Evolutionary conservation across 495 filamentous ascomycete genomes (phyloP).

Genomic region (Penicillium flavigenum): DNA sequence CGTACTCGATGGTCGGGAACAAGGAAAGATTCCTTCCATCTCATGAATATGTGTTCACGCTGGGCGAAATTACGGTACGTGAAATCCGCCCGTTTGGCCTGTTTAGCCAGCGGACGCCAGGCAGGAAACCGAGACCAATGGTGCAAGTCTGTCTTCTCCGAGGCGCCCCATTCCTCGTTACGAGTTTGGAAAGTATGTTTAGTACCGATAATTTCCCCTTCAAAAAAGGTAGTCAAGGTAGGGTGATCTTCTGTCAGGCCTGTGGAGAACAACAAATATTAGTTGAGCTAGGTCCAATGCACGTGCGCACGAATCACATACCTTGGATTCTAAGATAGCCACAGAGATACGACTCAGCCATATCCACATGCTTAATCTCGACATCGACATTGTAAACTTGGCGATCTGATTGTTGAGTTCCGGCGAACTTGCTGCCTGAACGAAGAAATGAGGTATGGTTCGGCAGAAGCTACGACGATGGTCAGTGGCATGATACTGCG

Average conservation of each 20-base stretch:
- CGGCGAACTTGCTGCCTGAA: conserved; percentile 82
- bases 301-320: conserved; percentile 38
- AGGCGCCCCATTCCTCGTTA: conserved; percentile 87
- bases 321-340: conserved; percentile 97
- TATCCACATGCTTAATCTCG: conserved; percentile 94
- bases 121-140: conserved; percentile 92
- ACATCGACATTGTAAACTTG: conserved; percentile 95
- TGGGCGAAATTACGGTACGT: conserved; percentile 66
- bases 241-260: conserved; percentile 94
- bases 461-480: conserved; percentile 39
- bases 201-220: conserved; percentile 95
- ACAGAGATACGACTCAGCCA: conserved; percentile 91
- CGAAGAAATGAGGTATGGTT: conserved; percentile 74
- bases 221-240: conserved; percentile 95
- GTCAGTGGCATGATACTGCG: conserved; percentile 9
- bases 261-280: conserved; percentile 32
- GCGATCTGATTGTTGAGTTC: conserved; percentile 87
- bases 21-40: conserved; percentile 98
- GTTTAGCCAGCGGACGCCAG: conserved; percentile 75
- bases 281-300: conserved; percentile 24
- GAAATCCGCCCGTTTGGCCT: conserved; percentile 75
- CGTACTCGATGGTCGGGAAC: conserved; percentile 92
- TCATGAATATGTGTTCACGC: conserved; percentile 94
- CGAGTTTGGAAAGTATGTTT: conserved; percentile 92
- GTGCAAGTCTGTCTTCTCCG: conserved; percentile 85